These are phyloP conservation scores for Ophiostoma sp. DNA, from an alignment of 2,329 filamentous ascomycete species.

Conservation along the genomic window DNA sequence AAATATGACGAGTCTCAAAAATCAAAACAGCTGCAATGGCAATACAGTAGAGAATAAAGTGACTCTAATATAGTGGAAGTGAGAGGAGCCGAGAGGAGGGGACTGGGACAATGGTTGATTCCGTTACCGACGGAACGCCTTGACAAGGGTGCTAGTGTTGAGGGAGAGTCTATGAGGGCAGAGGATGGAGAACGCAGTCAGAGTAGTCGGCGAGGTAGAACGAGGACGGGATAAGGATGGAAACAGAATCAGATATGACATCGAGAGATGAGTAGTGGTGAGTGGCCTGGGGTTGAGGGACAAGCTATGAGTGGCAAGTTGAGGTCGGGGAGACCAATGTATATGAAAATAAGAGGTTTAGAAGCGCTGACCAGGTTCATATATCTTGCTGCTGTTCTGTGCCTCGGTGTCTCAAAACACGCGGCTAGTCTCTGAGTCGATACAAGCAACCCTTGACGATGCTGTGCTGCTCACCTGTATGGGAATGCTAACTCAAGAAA, in stretches of 20 bases:
- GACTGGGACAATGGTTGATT: slow-evolving; percentile 7
- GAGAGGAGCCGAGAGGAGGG: not conserved
- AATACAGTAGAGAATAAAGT: not conserved
- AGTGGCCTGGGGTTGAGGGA: too few relatives aligned
- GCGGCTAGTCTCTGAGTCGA: not conserved
- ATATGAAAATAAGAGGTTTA: not conserved
- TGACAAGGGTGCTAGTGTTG: not conserved
- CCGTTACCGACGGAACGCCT: slow-evolving; percentile 1
- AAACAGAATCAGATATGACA: not conserved
- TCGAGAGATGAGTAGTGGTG: too few relatives aligned
- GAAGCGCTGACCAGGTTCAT: not conserved
- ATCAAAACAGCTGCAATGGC: not conserved
- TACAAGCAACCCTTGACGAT: not conserved
- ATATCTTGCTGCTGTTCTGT: too few relatives aligned
- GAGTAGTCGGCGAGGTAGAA: not conserved
- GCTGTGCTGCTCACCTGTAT: not conserved
- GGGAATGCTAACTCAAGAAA: not conserved
- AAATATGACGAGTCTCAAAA: slow-evolving; percentile 12
- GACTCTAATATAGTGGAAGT: not conserved
- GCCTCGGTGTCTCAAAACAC: not conserved
- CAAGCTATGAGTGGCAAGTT: not conserved
- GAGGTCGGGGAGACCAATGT: not conserved
- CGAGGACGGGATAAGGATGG: not conserved
- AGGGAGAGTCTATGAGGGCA: not conserved
- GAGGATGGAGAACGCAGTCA: not conserved